These are phyloP conservation scores for Pyrenopolyporus hunteri DNA, from an alignment of 495 filamentous ascomycete genomes.

Conservation along the genomic window DNA sequence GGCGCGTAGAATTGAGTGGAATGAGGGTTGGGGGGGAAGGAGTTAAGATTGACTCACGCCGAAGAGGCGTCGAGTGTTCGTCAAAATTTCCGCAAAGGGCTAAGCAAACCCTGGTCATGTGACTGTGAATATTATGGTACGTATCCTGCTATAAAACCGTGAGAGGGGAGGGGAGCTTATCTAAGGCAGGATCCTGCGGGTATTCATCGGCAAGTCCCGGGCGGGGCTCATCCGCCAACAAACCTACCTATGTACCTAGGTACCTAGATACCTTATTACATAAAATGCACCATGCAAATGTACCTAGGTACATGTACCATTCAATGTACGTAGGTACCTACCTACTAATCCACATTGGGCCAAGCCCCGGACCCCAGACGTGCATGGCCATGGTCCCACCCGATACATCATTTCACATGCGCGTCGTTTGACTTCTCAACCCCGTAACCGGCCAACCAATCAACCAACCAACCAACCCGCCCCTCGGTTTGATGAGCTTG, in stretches of 20 bases:
- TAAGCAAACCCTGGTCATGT: constrained; percentile 37
- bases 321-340: constrained; percentile 1
- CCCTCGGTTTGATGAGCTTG: constrained; percentile 24
- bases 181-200: background rate
- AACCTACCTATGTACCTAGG: background rate
- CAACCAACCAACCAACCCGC: too few relatives aligned
- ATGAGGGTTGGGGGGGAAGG: constrained; percentile 13
- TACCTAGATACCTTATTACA: background rate
- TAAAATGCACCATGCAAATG: background rate
- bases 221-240: too few relatives aligned
- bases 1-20: constrained; percentile 1
- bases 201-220: constrained; percentile 15
- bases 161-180: too few relatives aligned
- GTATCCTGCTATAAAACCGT: too few relatives aligned
- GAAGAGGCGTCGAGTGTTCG: constrained; percentile 12
- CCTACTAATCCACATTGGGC: constrained; percentile 18
- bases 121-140: too few relatives aligned
- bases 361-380: constrained; percentile 17
- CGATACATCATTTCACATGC: constrained; percentile 36
- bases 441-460: constrained; percentile 25
- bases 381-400: constrained; percentile 14
- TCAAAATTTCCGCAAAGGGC: constrained; percentile 35
- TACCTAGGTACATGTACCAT: background rate
- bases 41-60: too few relatives aligned
- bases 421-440: constrained; percentile 3